Base-by-base conservation (phyloP, 371 early-diverging fungal genomes). In the Phascolomyces articulosus region DNA sequence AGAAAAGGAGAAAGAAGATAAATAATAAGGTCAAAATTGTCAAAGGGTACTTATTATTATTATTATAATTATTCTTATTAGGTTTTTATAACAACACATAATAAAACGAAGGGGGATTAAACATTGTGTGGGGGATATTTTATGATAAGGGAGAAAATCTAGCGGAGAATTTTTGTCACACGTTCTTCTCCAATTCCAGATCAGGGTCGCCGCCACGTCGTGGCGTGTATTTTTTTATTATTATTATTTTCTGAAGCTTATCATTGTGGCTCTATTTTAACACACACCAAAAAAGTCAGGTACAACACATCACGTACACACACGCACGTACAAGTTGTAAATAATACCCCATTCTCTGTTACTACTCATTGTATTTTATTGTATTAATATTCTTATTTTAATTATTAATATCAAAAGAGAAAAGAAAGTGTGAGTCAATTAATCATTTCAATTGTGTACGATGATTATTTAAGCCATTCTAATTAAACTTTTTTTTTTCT, bases 121-220 rank as follows among this genome's bases (percentile, higher is more conserved):
- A n/a, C n/a, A n/a, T n/a, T n/a, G n/a, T n/a, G n/a, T 41, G 6
- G 44, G 44, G 44, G 44, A n/a, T 20, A 23, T 18, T 23, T 23
- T 7, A 51, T 7, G 29, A 15, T 29, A 31, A 56, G 28, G 18
- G 28, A 56, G 23, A 23, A n/a, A 23, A 51, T 51, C 51, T n/a
- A 51, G 51, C 51, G 51, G 51, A 51, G 51, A 51, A 23, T 18
- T 18, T 51, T 20, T 24, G 24, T 24, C 51, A 51, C 51, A 44
- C 44, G 44, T 44, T 56, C 56, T 38, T 31, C 38, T 18, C 11
- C 29, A 27, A 38, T 29, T 56, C 31, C 31, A 34, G 56, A 56
- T 29, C 56, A 56, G 56, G 56, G 56, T 38, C 56, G 56, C 56
- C 56, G 56, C 56, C 56, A 56, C 56, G 56, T 38, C 40, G 34